These are phyloP conservation scores for Trametes cubensis DNA, from an alignment of 768 basidiomycete genomes.

Conservation along the genomic window DNA sequence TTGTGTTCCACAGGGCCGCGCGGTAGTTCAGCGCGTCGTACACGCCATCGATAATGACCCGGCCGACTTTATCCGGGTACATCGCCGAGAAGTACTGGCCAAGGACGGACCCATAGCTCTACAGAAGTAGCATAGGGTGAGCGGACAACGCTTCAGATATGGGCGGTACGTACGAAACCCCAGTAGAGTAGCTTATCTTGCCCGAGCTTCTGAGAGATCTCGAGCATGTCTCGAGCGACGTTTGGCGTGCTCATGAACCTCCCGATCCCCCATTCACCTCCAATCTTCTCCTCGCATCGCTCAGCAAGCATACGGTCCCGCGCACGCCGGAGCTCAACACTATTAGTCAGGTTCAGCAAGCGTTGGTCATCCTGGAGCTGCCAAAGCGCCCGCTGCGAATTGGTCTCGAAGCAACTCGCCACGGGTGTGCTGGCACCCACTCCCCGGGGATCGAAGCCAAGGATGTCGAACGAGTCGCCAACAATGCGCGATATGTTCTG, in stretches of 20 bases:
- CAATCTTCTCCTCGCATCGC: conserved; percentile 19
- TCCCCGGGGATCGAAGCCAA: conserved; percentile 28
- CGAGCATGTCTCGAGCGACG: conserved; percentile 38
- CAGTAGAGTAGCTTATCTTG: conserved; percentile 35
- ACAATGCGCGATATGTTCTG: conserved; percentile 19
- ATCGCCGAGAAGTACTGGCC: conserved; percentile 35
- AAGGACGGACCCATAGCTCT: conserved; percentile 25
- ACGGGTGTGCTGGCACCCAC: conserved; percentile 25
- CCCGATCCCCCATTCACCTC: conserved; percentile 24
- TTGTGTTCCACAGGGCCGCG: conserved; percentile 26
- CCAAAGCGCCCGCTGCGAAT: conserved; percentile 18
- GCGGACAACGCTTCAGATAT: neutral
- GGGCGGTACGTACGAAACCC: conserved; percentile 28
- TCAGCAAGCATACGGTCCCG: conserved; percentile 10
- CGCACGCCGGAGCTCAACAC: conserved; percentile 8
- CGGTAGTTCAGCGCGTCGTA: conserved; percentile 32
- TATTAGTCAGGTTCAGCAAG: conserved; percentile 19
- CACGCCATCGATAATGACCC: conserved; percentile 37
- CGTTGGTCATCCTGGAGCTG: conserved; percentile 11
- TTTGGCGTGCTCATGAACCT: conserved; percentile 33
- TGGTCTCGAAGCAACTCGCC: conserved; percentile 18
- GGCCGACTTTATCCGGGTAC: conserved; percentile 38
- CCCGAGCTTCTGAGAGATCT: conserved; percentile 33
- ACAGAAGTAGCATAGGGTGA: neutral
- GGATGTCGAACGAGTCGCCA: conserved; percentile 24